Base-by-base conservation (phyloP, 2,329 filamentous ascomycete species). In the Neurospora sp. region DNA sequence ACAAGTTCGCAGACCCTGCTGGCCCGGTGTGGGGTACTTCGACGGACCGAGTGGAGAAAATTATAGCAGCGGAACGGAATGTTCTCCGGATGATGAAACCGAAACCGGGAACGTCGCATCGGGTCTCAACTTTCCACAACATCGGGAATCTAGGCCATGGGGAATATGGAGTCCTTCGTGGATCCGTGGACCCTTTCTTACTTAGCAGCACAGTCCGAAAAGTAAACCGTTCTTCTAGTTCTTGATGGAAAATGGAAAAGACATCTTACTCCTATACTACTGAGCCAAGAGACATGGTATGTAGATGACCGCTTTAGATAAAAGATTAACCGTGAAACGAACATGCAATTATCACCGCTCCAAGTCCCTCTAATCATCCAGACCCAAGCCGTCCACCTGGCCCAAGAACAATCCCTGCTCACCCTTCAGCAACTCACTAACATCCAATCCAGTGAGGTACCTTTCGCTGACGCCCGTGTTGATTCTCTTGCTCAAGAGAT, bases 381-480 rank as follows among this genome's bases (percentile, higher is more conserved):
- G 74, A 46, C 81, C 82, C 46, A 84, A 72, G 11, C 81, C 80
- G 15, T 81, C 78, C 8, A 84, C 81, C 69, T 74, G 79, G 8
- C 91, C 91, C 72, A 92, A 76, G 76, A 92, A 92, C 23, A 89
- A 87, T 1, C 89, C 87, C 72, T 88, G 88, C 41, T 86, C 85
- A n/a, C 87, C 88, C 69, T 82, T 84, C 69, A 90, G 75, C 76
- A 97, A 79, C 74, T 92, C 85, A 68, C 90, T 90, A 6, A 97
- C 84, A 81, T 97, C 91, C n/a, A 97, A 87, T 0, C 41, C 70
- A 0, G 93, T 92, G 71, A 97, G 83, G 79, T 97, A 98, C 76
- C 86, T 87, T 81, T 94, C 92, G 77, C 92, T 97, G 36, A 97
- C 92, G 6, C 95, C 94, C 17, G 93, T 85, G 77, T 97, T 97